These are phyloP conservation scores for Osmanthus fragrans DNA, from an alignment of 257 asterid species.

Conservation along the genomic window DNA sequence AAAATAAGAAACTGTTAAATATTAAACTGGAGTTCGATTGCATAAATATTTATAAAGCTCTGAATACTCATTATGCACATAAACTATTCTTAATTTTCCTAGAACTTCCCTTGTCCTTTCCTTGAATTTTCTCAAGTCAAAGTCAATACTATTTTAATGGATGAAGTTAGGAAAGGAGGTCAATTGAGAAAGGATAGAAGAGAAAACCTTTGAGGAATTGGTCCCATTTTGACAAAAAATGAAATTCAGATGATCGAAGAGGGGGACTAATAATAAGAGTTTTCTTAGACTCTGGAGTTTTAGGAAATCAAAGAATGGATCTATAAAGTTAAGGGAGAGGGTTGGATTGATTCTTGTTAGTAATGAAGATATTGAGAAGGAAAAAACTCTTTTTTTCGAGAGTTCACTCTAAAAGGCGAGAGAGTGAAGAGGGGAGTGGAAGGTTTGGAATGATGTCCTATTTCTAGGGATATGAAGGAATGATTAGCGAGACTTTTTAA, in stretches of 20 bases:
- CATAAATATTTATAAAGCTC: not conserved
- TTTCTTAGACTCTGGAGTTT: not conserved
- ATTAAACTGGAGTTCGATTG: not conserved
- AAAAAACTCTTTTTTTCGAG: not conserved
- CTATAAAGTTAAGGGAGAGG: not conserved
- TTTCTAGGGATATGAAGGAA: no score
- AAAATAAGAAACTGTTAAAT: not conserved
- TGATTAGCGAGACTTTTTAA: no score
- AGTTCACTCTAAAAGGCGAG: not conserved
- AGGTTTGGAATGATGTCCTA: no score
- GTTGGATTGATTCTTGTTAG: not conserved
- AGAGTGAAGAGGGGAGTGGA: not conserved
- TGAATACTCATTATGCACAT: not conserved
- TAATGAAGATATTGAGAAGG: not conserved
- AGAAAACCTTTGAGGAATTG: not conserved
- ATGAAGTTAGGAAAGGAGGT: not conserved
- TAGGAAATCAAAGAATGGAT: not conserved
- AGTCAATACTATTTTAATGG: not conserved
- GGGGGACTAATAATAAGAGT: not conserved
- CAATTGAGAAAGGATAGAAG: not conserved
- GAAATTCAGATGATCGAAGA: not conserved
- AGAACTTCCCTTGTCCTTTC: not conserved
- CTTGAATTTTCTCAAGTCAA: not conserved
- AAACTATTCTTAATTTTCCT: not conserved
- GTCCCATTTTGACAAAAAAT: not conserved